Evolutionary conservation across 169 alveolate species (phyloP), one percentile per base, ranked within the genome.

Genomic region (Plasmodium inui): DNA sequence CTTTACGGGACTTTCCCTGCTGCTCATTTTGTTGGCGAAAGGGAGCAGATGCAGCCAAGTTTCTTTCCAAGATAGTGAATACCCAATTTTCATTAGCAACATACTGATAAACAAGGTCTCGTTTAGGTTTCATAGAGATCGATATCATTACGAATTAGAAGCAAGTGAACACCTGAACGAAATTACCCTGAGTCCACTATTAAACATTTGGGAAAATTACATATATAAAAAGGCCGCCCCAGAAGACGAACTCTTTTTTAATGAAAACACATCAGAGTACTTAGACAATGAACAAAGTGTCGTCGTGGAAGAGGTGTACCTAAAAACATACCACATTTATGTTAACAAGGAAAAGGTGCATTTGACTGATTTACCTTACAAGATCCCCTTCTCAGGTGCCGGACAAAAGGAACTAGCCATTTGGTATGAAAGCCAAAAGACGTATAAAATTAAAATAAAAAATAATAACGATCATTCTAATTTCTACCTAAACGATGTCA

Each of bases 181-280:
- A 28, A 83, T 83, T 34, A 83, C n/a, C 6, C 50, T 83, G 9
- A 83, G 92, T 32, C 92, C 92, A 30, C 46, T 83, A 8, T 67
- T 83, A 83, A 83, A 83, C 30, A 67, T 83, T 34, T 83, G 92
- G 92, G 82, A 83, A 61, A 19, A 83, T 30, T 61, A 61, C 74
- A 61, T 83, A 83, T 83, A 83, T 83, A 67, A 34, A 83, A 83
- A 83, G n/a, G 19, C 37, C 6, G n/a, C 92, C 22, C 72, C 72
- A 83, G 72, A 83, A 83, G 41, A 70, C 72, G 92, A 57, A 57
- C 28, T 70, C 10, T 57, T 83, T 17, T 83, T 61, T 83, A 70
- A 67, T 34, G 92, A 67, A 83, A 57, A 83, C 74, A 37, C 92
- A 6, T 22, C 30, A 17, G 78, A 37, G 28, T 83, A 83, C 30